Conservation (phyloP, 139 green algal species). For the Deuterostichococcus epilithicus region DNA sequence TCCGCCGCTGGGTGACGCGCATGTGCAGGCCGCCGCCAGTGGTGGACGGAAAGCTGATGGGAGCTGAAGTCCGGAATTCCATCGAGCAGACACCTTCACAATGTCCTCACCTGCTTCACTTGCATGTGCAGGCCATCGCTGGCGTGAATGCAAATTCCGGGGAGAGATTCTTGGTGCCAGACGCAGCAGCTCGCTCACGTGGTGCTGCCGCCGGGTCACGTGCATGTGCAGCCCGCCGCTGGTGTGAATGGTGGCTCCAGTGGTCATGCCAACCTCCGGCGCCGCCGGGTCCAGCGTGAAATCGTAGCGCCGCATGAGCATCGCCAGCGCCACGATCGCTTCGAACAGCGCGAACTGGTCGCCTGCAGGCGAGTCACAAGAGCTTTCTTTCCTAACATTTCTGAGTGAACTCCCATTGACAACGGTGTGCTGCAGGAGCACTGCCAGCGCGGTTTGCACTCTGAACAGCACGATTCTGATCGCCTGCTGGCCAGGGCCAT, state of each 20-base stretch:
- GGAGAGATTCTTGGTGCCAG: too few species aligned
- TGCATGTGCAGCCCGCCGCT: conserved; percentile 64
- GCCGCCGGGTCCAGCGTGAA: conserved; percentile 59
- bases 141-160: conserved; percentile 90
- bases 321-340: conserved; percentile 70
- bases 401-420: not conserved
- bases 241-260: conserved; percentile 85
- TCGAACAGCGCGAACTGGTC: conserved; percentile 94
- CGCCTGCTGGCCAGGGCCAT: too few species aligned
- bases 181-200: too few species aligned
- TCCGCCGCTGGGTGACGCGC: not conserved
- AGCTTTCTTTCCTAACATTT: not conserved
- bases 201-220: too few species aligned
- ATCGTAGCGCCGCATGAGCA: conserved; percentile 81
- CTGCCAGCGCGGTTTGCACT: too few species aligned
- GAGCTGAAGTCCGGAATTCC: too few species aligned
- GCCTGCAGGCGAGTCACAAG: conserved; percentile 33
- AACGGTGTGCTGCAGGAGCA: not conserved
- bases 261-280: conserved; percentile 18
- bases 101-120: not conserved
- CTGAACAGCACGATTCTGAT: too few species aligned
- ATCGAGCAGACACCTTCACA: too few species aligned
- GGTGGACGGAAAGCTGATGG: too few species aligned
- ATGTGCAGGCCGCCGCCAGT: not conserved
- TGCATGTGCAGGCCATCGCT: conserved; percentile 14